These are phyloP conservation scores for Cadophora sp. DNA, from an alignment of 2,329 filamentous ascomycete species.

Conservation along the genomic window DNA sequence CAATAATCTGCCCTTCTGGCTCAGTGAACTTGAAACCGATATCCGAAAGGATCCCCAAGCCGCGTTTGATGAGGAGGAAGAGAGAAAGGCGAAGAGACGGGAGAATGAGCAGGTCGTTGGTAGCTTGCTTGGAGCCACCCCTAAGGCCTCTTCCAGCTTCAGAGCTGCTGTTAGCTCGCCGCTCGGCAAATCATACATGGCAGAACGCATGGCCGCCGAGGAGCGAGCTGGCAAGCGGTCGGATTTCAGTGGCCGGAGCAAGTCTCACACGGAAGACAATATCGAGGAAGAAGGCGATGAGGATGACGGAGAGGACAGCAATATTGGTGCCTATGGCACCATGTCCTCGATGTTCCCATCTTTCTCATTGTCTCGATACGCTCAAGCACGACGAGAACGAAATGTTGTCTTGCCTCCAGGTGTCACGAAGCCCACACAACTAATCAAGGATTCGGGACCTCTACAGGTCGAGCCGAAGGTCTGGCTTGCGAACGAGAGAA, in stretches of 20 bases:
- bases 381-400: constrained; percentile 59
- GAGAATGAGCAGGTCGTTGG: constrained; percentile 91
- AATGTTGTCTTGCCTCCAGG: constrained; percentile 76
- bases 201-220: constrained; percentile 60
- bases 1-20: constrained; percentile 96
- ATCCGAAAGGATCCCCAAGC: constrained; percentile 91
- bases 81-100: constrained; percentile 78
- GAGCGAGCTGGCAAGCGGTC: constrained; percentile 43
- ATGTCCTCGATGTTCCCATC: constrained; percentile 79
- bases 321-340: constrained; percentile 56
- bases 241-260: constrained; percentile 37
- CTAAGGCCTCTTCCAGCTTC: constrained; percentile 53
- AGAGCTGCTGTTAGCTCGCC: constrained; percentile 71
- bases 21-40: constrained; percentile 88
- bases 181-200: constrained; percentile 68
- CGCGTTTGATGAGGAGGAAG: constrained; percentile 91
- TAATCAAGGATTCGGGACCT: constrained; percentile 94
- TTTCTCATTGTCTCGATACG: constrained; percentile 83
- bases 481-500: constrained; percentile 98
- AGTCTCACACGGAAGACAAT: constrained; percentile 27
- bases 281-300: constrained; percentile 50
- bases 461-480: constrained; percentile 97
- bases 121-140: constrained; percentile 73
- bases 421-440: constrained; percentile 81
- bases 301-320: constrained; percentile 46